A percentile compares a stretch with the other conserved stretches of the same genome.
Evolutionary conservation across 176 grass and related monocot species (phyloP).

Genomic region (Cenchrus fungigraminus): DNA sequence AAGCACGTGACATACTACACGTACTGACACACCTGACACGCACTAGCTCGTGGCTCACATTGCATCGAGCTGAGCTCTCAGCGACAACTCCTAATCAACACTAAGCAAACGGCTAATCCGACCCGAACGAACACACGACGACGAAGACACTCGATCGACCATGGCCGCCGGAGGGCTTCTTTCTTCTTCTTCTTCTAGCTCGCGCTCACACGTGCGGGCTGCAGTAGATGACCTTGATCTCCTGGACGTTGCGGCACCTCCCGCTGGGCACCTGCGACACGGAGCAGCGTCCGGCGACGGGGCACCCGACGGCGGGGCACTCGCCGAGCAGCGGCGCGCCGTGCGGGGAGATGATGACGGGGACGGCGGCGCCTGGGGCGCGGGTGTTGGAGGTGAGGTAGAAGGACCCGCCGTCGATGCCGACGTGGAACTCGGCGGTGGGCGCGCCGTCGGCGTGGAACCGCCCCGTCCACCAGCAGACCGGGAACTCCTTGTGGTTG

Average conservation of each 20-base stretch:
- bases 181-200: background rate
- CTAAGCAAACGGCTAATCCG: background rate
- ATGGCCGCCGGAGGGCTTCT: background rate
- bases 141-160: background rate
- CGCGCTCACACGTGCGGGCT: background rate
- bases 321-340: background rate
- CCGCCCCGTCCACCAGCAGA: conserved; percentile 42
- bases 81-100: background rate
- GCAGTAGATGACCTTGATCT: conserved; percentile 62
- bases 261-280: conserved; percentile 16
- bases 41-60: background rate
- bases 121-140: background rate
- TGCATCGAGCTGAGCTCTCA: background rate
- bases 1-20: background rate
- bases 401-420: conserved; percentile 41
- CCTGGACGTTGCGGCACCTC: conserved; percentile 39
- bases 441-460: background rate
- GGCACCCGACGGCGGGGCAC: conserved; percentile 28
- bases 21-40: background rate
- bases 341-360: conserved; percentile 30
- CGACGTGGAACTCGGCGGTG: conserved; percentile 44
- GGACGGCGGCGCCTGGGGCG: background rate
- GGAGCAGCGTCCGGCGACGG: conserved; percentile 21
- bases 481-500: conserved; percentile 42
- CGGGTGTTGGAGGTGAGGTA: conserved; percentile 19